phyloP scores from a whole-genome alignment of 768 basidiomycete species.

The Royoungia palumana region DNA sequence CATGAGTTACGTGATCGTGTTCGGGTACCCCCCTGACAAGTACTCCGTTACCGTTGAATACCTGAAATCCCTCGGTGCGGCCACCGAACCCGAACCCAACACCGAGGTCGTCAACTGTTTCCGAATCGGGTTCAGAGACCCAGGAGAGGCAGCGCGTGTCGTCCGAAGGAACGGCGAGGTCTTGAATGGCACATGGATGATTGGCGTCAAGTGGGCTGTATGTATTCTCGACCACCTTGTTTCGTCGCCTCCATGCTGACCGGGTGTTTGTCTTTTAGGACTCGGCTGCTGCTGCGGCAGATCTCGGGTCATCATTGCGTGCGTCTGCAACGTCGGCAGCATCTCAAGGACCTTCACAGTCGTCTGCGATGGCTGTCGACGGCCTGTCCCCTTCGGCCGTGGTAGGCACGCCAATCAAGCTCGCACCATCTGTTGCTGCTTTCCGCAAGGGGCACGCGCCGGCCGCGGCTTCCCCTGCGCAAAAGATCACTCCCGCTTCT shows the following conservation, averaged over 20 bases:
- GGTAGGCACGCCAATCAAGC: slow-evolving; percentile 67
- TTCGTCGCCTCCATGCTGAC: no score
- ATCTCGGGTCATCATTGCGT: slow-evolving; percentile 40
- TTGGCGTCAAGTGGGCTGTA: slow-evolving; percentile 85
- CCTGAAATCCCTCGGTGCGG: slow-evolving; percentile 68
- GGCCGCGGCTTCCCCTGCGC: slow-evolving; percentile 15
- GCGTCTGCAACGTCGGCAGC: slow-evolving; percentile 2
- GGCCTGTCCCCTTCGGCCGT: slow-evolving; percentile 39
- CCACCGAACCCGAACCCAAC: slow-evolving; percentile 66
- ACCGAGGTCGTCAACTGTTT: slow-evolving; percentile 78
- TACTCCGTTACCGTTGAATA: slow-evolving; percentile 70
- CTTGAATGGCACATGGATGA: slow-evolving; percentile 72
- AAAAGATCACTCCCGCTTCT: slow-evolving; percentile 19
- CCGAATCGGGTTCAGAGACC: slow-evolving; percentile 67
- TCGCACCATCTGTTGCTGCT: slow-evolving; percentile 70
- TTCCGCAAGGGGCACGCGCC: slow-evolving; percentile 52
- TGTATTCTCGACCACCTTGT: slow-evolving; percentile 28
- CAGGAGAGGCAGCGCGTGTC: slow-evolving; percentile 73
- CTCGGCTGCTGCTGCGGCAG: slow-evolving; percentile 47
- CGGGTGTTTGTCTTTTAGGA: slow-evolving; percentile 41
- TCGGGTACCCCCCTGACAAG: slow-evolving; percentile 84
- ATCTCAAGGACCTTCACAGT: slow-evolving; percentile 18
- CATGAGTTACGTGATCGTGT: slow-evolving; percentile 68
- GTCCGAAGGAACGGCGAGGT: slow-evolving; percentile 83
- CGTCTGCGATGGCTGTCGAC: slow-evolving; percentile 48